phyloP scores from a whole-genome alignment of 306 rosid species.

The Cucumis melo region DNA sequence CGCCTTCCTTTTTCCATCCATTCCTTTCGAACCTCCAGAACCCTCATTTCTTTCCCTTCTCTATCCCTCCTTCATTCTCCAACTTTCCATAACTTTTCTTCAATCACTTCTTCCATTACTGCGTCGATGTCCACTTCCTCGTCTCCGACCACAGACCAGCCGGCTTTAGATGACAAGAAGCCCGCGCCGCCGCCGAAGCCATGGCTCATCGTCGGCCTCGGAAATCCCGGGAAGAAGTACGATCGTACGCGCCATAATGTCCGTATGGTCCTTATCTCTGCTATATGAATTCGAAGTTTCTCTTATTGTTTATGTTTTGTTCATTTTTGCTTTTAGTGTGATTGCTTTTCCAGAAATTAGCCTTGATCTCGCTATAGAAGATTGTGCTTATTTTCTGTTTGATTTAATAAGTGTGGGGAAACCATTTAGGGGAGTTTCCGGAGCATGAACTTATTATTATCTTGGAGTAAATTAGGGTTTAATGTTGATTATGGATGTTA shows the following conservation, averaged over 20 bases:
- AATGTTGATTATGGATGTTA: not conserved
- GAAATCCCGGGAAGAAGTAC: slow-evolving; percentile 14
- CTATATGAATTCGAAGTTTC: not conserved
- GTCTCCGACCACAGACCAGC: not conserved
- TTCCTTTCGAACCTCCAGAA: not conserved
- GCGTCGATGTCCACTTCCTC: not conserved
- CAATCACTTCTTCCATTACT: not conserved
- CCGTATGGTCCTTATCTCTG: slow-evolving; percentile 4
- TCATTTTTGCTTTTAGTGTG: not conserved
- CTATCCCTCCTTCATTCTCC: not conserved
- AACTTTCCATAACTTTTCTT: not conserved
- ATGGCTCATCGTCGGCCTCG: slow-evolving; percentile 15
- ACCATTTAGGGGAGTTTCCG: not conserved
- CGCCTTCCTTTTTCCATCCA: not conserved
- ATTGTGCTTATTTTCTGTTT: not conserved
- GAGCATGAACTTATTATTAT: not conserved
- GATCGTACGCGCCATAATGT: slow-evolving; percentile 15
- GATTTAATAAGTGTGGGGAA: not conserved
- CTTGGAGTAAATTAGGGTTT: not conserved
- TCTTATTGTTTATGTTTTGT: not conserved
- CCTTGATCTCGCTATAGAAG: not conserved
- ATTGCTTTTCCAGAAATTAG: not conserved
- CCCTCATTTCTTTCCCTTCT: not conserved
- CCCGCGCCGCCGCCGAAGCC: slow-evolving; percentile 9
- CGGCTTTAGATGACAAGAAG: not conserved